Percentiles rank a stretch among this genome's conserved stretches.
Conservation (phyloP, 1,284 basidiomycete genomes). For the Cutaneotrichosporon sp. region DNA sequence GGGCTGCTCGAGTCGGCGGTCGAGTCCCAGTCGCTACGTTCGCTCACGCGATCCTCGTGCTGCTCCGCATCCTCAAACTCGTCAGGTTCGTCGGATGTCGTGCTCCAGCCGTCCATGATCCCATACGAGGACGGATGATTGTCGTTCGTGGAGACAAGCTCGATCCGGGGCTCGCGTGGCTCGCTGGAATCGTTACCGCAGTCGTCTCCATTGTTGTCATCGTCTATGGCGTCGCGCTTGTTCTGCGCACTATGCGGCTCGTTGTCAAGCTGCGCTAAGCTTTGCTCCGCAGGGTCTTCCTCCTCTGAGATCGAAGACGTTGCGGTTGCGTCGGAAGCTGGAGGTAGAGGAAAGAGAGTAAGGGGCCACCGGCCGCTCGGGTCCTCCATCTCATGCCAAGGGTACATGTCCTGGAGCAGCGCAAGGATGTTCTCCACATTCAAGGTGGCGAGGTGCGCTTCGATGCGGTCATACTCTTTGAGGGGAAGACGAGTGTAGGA, state of each 20-base stretch:
- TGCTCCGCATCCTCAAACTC: constrained; percentile 14
- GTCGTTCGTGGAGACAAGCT: constrained; percentile 13
- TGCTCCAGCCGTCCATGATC: constrained; percentile 21
- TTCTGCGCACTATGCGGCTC: neutral
- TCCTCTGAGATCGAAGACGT: constrained; percentile 9
- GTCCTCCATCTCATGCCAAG: constrained; percentile 4
- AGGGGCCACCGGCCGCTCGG: neutral
- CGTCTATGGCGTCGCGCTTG: neutral
- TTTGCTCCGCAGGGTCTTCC: neutral
- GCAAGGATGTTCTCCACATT: neutral
- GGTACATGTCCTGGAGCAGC: neutral
- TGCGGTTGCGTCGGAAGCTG: constrained; percentile 11
- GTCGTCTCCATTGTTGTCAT: neutral
- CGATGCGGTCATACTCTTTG: neutral
- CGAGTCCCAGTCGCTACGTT: neutral
- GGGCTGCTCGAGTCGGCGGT: neutral
- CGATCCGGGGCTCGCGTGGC: constrained; percentile 18
- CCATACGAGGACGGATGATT: constrained; percentile 6
- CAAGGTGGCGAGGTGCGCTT: neutral
- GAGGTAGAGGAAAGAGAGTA: neutral
- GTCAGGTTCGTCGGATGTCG: constrained; percentile 4
- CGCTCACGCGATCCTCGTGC: neutral
- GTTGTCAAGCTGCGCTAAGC: neutral
- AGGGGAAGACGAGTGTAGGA: neutral
- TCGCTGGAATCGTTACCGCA: neutral